Base-by-base conservation (phyloP, 805 yeast species). In the Candida sanyiensis region DNA sequence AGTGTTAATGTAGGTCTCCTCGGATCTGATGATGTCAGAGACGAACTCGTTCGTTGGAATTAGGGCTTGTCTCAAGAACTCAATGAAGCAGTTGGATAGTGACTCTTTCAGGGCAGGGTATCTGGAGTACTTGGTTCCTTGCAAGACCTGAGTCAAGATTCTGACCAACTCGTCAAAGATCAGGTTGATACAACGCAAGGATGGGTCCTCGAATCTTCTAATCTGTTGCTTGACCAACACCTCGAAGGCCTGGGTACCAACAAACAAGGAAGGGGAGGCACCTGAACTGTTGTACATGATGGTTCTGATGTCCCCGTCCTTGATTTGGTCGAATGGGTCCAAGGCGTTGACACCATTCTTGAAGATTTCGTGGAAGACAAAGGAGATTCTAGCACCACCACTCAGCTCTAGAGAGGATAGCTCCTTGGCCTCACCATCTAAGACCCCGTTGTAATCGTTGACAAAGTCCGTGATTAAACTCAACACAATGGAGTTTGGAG, bases 361-460 rank as follows among this genome's bases (percentile, higher is more conserved):
- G 69, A 79, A 90, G 42, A 93, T 83, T 67, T 90, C 97, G 61
- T 90, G 97, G 70, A 90, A 93, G 15, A 90, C 97, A 69, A 88
- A 93, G 22, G 95, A 81, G 46, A 90, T 84, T 72, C 98, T 83
- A 0, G 98, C 98, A 64, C 96, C 98, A 59, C 98, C 98, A 49
- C 95, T 83, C 50, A 93, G 74, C 66, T 93, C 98, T 54, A 81
- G 76, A 8, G 89, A 78, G 7, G 94, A 78, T 48, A 93, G 70
- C 56, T 93, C 98, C 61, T 77, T 84, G 19, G 93, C 82, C 61
- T 86, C 90, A 65, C 98, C 98, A 54, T 85, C 93, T 51, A 93
- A 69, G 29, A 90, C 85, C 12, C 93, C 90, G 44, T 78, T 81
- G 64, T 88, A 93, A 59, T 89, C 97, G 58, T 84, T 87, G 48